Conservation (phyloP, 768 basidiomycete species). For the Lactifluus piperatus region DNA sequence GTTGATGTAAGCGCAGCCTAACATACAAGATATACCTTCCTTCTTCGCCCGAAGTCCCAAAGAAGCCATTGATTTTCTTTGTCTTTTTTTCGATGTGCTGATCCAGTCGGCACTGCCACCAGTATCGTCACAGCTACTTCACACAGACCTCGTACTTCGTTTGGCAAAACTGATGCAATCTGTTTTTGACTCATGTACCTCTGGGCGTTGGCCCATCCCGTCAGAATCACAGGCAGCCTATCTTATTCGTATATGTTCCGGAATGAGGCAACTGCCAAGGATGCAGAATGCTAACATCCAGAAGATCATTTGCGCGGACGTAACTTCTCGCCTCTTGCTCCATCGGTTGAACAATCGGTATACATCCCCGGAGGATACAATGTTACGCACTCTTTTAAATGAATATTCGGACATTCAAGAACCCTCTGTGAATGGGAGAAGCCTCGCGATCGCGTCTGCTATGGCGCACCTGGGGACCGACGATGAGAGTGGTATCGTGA, state of each 20-base stretch:
- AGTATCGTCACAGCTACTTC: constrained; percentile 40
- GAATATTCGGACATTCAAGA: background rate
- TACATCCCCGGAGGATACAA: constrained; percentile 2
- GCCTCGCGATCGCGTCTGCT: constrained; percentile 10
- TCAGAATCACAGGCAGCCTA: constrained; percentile 30
- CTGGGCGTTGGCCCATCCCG: constrained; percentile 30
- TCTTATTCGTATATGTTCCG: constrained; percentile 33
- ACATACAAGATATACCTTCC: constrained; percentile 14
- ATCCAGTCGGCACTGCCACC: constrained; percentile 35
- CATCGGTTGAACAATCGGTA: constrained; percentile 5
- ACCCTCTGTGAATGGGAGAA: constrained; percentile 1
- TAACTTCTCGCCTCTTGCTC: constrained; percentile 15
- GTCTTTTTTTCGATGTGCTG: constrained; percentile 38
- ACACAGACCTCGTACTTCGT: constrained; percentile 39
- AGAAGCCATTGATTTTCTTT: constrained; percentile 40
- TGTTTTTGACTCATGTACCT: constrained; percentile 38
- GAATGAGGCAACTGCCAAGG: constrained; percentile 13
- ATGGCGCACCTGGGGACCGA: constrained; percentile 1
- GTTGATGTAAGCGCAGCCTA: background rate
- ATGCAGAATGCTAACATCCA: background rate
- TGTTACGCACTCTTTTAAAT: constrained; percentile 1
- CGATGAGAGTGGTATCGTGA: constrained; percentile 13
- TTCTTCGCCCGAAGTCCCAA: constrained; percentile 28
- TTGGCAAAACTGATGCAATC: constrained; percentile 33
- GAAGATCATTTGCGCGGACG: constrained; percentile 2